Conservation (phyloP, 306 rosid genomes). For the Rosa multiflora region DNA sequence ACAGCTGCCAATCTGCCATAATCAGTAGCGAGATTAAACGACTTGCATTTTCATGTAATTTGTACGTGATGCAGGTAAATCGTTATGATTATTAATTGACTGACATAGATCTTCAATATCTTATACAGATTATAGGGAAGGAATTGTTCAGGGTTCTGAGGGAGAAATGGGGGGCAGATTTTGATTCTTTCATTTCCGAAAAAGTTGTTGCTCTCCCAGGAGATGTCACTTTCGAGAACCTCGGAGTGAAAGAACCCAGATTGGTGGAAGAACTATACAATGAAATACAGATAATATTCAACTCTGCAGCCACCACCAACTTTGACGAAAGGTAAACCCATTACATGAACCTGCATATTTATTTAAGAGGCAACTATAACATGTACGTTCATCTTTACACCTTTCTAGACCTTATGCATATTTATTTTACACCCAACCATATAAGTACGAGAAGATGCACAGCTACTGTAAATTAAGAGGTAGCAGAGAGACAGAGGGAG, state of each 20-base stretch:
- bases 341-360: background rate
- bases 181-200: constrained; percentile 24
- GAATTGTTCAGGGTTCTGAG: constrained; percentile 13
- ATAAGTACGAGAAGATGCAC: background rate
- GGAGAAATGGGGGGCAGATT: constrained; percentile 1
- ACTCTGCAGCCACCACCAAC: constrained; percentile 33
- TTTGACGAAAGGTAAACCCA: constrained; percentile 33
- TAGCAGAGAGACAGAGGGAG: no score
- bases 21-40: background rate
- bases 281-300: constrained; percentile 26
- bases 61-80: background rate
- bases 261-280: constrained; percentile 8
- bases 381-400: background rate
- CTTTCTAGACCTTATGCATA: background rate
- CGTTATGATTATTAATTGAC: background rate
- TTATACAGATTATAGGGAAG: constrained; percentile 6
- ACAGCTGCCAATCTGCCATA: background rate
- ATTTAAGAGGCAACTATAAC: background rate
- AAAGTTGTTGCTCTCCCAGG: constrained; percentile 30
- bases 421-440: background rate
- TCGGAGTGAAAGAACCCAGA: constrained; percentile 27
- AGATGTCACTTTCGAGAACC: constrained; percentile 25
- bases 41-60: background rate
- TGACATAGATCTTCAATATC: background rate
- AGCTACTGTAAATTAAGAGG: no score